phyloP scores from a whole-genome alignment of 208 protist genomes.

The Leishmania lainsoni region DNA sequence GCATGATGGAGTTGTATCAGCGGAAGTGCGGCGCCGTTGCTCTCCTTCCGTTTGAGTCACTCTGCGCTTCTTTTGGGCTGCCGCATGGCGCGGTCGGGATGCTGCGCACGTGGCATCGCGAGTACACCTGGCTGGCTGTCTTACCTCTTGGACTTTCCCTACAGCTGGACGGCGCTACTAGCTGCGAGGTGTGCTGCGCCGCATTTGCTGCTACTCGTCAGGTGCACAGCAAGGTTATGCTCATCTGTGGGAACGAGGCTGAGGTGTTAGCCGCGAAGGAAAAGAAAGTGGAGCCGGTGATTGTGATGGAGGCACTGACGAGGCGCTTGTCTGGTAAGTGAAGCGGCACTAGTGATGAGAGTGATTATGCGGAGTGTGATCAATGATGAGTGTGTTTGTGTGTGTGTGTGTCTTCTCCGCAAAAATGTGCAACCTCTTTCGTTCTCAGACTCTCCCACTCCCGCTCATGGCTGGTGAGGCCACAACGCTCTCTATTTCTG shows the following conservation, averaged over 20 bases:
- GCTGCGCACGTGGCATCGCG: conserved; percentile 42
- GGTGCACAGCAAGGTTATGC: conserved; percentile 54
- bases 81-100: conserved; percentile 24
- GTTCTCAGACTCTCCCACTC: neutral
- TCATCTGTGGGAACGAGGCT: conserved; percentile 48
- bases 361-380: neutral
- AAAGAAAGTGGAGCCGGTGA: conserved; percentile 45
- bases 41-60: conserved; percentile 58
- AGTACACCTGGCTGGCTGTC: conserved; percentile 55
- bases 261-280: conserved; percentile 41
- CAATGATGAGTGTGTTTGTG: neutral
- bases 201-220: conserved; percentile 22
- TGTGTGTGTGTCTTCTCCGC: neutral
- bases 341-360: neutral
- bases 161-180: conserved; percentile 37
- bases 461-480: neutral
- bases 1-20: conserved; percentile 81
- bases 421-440: too few species aligned
- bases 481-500: neutral
- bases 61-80: conserved; percentile 27
- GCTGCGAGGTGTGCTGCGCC: conserved; percentile 51
- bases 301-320: conserved; percentile 33
- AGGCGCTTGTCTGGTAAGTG: conserved; percentile 19
- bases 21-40: conserved; percentile 55
- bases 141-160: conserved; percentile 68